A percentile compares a stretch with the other conserved stretches of the same genome.
These are phyloP conservation scores for Corrigiola litoralis DNA, from an alignment of 179 eudicot genomes.

Conservation along the genomic window DNA sequence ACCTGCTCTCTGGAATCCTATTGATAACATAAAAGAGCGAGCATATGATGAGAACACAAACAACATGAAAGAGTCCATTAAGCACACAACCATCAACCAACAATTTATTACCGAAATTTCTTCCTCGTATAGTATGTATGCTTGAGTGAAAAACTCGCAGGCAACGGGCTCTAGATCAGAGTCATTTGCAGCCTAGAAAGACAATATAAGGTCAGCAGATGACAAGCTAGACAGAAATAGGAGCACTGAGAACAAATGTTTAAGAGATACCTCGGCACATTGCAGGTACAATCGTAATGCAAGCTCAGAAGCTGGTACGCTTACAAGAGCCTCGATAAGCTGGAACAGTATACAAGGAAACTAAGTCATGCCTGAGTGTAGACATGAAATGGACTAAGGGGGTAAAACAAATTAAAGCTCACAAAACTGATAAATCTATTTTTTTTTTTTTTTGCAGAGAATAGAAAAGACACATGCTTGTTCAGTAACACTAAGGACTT, in stretches of 20 bases:
- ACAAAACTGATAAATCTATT: too few relatives aligned
- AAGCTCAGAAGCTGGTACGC: conserved; percentile 81
- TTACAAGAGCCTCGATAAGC: conserved; percentile 81
- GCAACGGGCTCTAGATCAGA: conserved; percentile 90
- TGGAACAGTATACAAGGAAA: conserved; percentile 28
- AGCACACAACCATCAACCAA: background rate
- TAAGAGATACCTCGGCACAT: conserved; percentile 81
- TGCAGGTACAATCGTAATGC: conserved; percentile 85
- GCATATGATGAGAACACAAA: conserved; percentile 1
- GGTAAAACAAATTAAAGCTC: background rate
- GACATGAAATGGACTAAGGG: background rate
- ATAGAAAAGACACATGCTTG: background rate
- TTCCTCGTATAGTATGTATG: conserved; percentile 90
- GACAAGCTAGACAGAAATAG: background rate
- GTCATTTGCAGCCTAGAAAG: conserved; percentile 78
- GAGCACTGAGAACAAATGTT: background rate
- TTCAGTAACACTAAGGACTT: background rate
- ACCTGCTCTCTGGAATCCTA: conserved; percentile 96
- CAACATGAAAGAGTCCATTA: background rate
- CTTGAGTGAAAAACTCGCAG: conserved; percentile 93
- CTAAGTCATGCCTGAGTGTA: background rate
- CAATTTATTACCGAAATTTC: conserved; percentile 69
- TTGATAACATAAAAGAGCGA: background rate
- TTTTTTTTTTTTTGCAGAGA: background rate
- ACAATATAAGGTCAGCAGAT: conserved; percentile 7